Conservation (phyloP, 495 filamentous ascomycete species). For the Penicillium daleae region DNA sequence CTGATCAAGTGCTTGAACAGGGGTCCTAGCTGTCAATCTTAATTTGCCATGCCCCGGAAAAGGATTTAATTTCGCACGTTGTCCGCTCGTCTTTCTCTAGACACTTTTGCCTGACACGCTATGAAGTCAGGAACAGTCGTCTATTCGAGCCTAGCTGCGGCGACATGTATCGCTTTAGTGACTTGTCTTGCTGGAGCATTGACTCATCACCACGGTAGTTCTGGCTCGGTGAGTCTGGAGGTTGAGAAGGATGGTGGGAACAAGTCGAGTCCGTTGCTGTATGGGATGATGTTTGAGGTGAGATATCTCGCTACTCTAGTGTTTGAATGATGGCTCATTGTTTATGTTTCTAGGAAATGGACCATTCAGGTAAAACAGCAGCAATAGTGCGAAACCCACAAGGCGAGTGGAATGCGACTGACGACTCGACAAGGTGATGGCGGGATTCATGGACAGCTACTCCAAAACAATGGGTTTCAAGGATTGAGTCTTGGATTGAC, state of each 20-base stretch:
- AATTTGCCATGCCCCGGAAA: background rate
- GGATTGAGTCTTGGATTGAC: slow-evolving; percentile 52
- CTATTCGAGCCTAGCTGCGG: slow-evolving; percentile 28
- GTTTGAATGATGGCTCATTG: background rate
- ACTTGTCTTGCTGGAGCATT: background rate
- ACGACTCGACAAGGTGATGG: slow-evolving; percentile 53
- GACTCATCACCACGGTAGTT: background rate
- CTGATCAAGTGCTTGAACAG: background rate
- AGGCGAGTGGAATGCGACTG: background rate
- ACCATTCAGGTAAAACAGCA: slow-evolving; percentile 59
- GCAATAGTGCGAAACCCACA: background rate
- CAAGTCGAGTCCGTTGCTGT: slow-evolving; percentile 56
- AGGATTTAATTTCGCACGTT: background rate
- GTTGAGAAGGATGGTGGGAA: slow-evolving; percentile 55
- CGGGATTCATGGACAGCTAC: slow-evolving; percentile 75
- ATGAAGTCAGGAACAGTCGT: slow-evolving; percentile 11
- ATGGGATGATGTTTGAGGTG: slow-evolving; percentile 66
- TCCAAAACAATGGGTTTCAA: slow-evolving; percentile 76
- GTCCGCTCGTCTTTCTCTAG: background rate
- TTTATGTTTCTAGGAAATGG: slow-evolving; percentile 58
- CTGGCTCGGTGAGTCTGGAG: slow-evolving; percentile 21
- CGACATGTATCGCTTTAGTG: slow-evolving; percentile 7
- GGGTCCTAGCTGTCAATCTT: background rate
- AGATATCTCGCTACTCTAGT: background rate
- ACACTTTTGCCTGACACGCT: background rate